Conservation (phyloP, 345 rosid genomes). For the Zanthoxylum bungeanum region DNA sequence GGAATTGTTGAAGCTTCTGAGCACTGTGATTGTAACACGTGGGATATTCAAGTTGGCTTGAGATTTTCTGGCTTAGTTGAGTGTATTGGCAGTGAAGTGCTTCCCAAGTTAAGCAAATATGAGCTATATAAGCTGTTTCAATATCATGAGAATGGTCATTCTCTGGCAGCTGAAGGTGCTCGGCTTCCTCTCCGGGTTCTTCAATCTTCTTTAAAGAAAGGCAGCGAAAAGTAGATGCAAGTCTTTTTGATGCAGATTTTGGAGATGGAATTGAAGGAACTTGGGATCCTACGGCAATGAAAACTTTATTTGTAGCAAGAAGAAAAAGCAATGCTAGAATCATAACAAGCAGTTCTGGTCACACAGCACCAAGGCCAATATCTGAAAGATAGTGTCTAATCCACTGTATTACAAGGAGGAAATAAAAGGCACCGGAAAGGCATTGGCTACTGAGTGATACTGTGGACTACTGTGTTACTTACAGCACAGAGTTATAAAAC, state of each 20-base stretch:
- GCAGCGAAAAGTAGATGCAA: constrained; percentile 80
- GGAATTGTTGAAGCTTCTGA: constrained; percentile 85
- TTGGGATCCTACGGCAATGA: constrained; percentile 37
- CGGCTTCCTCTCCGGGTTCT: constrained; percentile 66
- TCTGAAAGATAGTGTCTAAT: not conserved
- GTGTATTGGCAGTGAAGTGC: constrained; percentile 93
- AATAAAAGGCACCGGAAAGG: not conserved
- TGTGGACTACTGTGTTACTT: not conserved
- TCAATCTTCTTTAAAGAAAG: constrained; percentile 71
- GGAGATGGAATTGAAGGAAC: constrained; percentile 73
- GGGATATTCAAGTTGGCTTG: constrained; percentile 56
- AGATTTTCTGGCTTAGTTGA: constrained; percentile 66
- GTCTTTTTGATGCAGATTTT: constrained; percentile 74
- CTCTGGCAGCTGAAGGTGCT: constrained; percentile 49
- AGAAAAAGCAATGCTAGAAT: not conserved
- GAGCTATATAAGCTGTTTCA: constrained; percentile 88
- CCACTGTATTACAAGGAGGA: not conserved
- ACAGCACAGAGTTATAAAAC: not conserved
- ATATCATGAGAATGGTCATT: constrained; percentile 60
- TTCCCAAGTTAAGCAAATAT: constrained; percentile 96
- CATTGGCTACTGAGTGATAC: not conserved
- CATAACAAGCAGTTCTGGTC: not conserved
- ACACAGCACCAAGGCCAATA: not conserved
- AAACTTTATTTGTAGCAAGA: not conserved
- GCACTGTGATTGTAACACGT: constrained; percentile 76